A percentile compares a stretch with the other conserved stretches of the same genome.
Evolutionary conservation across 306 rosid species (phyloP).

Genomic region (Citrullus amarus): DNA sequence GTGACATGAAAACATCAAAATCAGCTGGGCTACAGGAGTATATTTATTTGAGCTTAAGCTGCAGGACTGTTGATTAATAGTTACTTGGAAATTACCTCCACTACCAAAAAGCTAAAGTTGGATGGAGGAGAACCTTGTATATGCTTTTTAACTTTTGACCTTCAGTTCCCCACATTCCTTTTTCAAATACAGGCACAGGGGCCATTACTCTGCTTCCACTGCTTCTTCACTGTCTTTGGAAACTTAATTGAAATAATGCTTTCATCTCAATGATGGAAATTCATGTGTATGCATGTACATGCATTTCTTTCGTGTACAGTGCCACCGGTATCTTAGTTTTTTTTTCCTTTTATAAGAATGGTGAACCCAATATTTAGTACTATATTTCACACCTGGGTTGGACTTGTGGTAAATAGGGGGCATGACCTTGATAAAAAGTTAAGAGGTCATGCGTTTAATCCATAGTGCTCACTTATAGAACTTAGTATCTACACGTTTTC

Average conservation of each 20-base stretch:
- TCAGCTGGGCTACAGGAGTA: not conserved
- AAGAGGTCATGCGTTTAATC: too few relatives aligned
- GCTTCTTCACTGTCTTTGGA: not conserved
- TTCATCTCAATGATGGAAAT: not conserved
- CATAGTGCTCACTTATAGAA: too few relatives aligned
- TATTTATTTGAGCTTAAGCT: not conserved
- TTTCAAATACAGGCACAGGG: not conserved
- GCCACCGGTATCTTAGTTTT: not conserved
- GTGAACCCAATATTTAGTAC: not conserved
- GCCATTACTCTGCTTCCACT: not conserved
- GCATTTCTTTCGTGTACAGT: not conserved
- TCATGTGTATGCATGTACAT: not conserved
- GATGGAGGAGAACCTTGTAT: slow-evolving; percentile 1
- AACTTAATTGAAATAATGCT: not conserved
- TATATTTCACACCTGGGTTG: too few relatives aligned
- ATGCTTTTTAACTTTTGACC: slow-evolving; percentile 1
- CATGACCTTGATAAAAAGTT: too few relatives aligned
- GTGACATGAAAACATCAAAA: slow-evolving; percentile 6
- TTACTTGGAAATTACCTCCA: slow-evolving; percentile 7
- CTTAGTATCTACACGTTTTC: too few relatives aligned
- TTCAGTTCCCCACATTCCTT: not conserved
- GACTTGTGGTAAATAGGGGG: too few relatives aligned
- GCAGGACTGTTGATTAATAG: not conserved
- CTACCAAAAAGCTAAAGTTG: not conserved
- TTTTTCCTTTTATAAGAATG: too few relatives aligned